Percentiles rank a stretch among this genome's conserved stretches.
Conservation (phyloP, 371 early-diverging fungal species). For the Saksenaea oblongispora region DNA sequence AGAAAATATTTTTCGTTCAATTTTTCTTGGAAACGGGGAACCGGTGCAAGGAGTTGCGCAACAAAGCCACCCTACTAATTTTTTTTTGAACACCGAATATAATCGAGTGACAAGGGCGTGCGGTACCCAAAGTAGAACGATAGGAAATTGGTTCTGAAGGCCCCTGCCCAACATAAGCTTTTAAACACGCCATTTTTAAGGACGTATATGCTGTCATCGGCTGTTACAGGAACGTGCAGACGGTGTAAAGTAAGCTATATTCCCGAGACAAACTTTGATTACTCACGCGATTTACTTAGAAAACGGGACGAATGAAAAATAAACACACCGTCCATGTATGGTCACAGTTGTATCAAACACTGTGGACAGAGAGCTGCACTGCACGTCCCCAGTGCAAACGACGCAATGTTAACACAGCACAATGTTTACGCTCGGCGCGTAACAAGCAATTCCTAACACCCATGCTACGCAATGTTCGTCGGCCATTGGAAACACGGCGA, state of each 20-base stretch:
- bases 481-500: background rate
- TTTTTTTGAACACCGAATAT: too few species aligned
- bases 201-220: background rate
- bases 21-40: too few species aligned
- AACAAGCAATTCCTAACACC: background rate
- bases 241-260: background rate
- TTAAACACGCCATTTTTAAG: background rate
- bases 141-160: background rate
- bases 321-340: background rate
- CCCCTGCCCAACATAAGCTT: background rate
- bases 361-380: background rate
- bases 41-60: too few species aligned
- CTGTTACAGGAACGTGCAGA: conserved; percentile 1
- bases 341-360: background rate
- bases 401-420: background rate
- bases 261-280: background rate
- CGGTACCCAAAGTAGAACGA: background rate
- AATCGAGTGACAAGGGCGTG: too few species aligned
- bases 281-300: background rate
- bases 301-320: conserved; percentile 2
- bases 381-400: background rate
- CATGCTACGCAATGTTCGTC: background rate
- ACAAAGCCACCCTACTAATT: too few species aligned
- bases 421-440: background rate
- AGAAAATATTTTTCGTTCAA: too few species aligned